Conservation (phyloP, 2,329 filamentous ascomycete species). For the Trichoderma guizhouense region DNA sequence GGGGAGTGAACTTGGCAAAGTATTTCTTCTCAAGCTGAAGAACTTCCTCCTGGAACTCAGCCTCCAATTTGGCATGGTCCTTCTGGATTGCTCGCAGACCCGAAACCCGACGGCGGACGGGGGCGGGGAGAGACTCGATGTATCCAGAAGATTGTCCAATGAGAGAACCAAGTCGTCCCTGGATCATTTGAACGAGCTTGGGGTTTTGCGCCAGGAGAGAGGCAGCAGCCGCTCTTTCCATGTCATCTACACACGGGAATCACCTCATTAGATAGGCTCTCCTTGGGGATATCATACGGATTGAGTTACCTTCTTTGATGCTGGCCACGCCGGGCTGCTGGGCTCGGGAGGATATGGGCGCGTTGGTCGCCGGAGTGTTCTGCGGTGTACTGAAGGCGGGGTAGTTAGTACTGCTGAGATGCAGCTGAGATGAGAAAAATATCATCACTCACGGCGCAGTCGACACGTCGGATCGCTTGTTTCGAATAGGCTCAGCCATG, state of each 20-base stretch:
- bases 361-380: constrained; percentile 93
- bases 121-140: constrained; percentile 87
- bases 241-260: constrained; percentile 63
- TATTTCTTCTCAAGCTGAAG: constrained; percentile 99
- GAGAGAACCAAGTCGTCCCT: constrained; percentile 89
- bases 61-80: constrained; percentile 97
- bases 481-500: constrained; percentile 64
- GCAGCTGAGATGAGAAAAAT: not conserved
- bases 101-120: constrained; percentile 88
- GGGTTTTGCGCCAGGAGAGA: constrained; percentile 96
- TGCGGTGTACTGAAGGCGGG: constrained; percentile 77
- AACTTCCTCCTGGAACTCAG: constrained; percentile 97
- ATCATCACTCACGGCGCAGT: constrained; percentile 54
- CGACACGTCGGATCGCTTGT: constrained; percentile 56
- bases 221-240: constrained; percentile 81
- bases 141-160: constrained; percentile 96
- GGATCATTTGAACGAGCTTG: constrained; percentile 92
- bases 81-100: constrained; percentile 98
- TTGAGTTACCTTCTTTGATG: constrained; percentile 87
- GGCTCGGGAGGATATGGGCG: constrained; percentile 95
- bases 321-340: constrained; percentile 91
- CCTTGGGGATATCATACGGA: not conserved
- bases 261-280: constrained; percentile 21
- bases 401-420: constrained; percentile 34
- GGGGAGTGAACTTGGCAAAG: constrained; percentile 95